Conservation (phyloP, 768 basidiomycete species). For the Mycena epipterygia region DNA sequence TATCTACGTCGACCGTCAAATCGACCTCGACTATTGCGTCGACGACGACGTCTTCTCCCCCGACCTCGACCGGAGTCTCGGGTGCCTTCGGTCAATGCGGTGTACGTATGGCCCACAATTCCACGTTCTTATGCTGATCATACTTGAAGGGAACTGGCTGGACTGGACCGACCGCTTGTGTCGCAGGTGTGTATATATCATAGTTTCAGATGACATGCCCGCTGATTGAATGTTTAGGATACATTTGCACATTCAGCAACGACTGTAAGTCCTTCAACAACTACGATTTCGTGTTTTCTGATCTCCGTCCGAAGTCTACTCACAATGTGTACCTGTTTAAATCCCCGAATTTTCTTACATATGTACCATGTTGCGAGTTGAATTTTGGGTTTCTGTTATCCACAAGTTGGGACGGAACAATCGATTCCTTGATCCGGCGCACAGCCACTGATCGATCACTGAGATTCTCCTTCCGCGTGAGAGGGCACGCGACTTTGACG, state of each 20-base stretch:
- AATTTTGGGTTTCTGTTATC: neutral
- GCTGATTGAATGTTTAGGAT: neutral
- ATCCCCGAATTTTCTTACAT: neutral
- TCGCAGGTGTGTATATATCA: neutral
- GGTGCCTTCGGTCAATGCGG: conserved; percentile 33
- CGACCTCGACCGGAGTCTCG: conserved; percentile 14
- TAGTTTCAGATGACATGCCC: neutral
- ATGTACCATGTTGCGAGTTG: neutral
- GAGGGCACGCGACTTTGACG: too few relatives aligned
- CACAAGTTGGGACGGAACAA: too few relatives aligned
- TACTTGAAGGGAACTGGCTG: conserved; percentile 13
- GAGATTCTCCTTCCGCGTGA: too few relatives aligned
- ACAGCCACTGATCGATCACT: conserved; percentile 25
- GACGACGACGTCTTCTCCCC: conserved; percentile 15
- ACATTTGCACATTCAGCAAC: neutral
- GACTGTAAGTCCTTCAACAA: conserved; percentile 9
- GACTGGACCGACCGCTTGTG: conserved; percentile 29
- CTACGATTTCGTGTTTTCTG: neutral
- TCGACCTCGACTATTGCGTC: conserved; percentile 1
- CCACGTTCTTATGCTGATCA: neutral
- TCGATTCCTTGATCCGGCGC: conserved; percentile 1
- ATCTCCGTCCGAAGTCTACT: conserved; percentile 25
- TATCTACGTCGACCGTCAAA: neutral
- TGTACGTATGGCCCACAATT: conserved; percentile 6
- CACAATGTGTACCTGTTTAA: conserved; percentile 32